Percentiles rank a stretch among this genome's conserved stretches.
These are phyloP conservation scores for Nymphaea thermarum DNA, from an alignment of 164 flowering plant genomes.

Conservation along the genomic window DNA sequence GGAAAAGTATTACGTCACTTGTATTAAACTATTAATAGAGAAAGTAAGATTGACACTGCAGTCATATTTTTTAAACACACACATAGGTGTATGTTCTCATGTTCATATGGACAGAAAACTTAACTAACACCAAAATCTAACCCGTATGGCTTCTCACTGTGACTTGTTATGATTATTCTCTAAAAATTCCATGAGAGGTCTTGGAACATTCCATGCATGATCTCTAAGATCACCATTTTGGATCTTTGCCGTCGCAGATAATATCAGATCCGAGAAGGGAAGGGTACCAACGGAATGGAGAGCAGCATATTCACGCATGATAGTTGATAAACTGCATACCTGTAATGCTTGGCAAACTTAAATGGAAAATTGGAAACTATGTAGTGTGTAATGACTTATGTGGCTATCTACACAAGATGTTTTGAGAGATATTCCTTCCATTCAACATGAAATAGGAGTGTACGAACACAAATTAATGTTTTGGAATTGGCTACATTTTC, in stretches of 20 bases:
- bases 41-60: neutral
- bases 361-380: neutral
- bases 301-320: slow-evolving; percentile 76
- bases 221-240: slow-evolving; percentile 20
- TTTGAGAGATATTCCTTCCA: no score
- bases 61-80: neutral
- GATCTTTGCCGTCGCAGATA: slow-evolving; percentile 38
- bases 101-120: neutral
- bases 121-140: slow-evolving; percentile 19
- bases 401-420: no score
- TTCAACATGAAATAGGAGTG: no score
- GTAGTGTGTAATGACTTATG: no score
- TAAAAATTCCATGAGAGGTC: slow-evolving; percentile 45
- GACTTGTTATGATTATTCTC: slow-evolving; percentile 58
- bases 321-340: slow-evolving; percentile 91
- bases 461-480: no score
- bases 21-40: neutral
- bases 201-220: slow-evolving; percentile 64
- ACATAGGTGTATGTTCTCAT: neutral
- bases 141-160: slow-evolving; percentile 67
- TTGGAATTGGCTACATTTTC: no score
- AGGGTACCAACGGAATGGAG: slow-evolving; percentile 51
- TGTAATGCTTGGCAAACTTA: slow-evolving; percentile 15
- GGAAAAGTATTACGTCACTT: neutral
- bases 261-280: slow-evolving; percentile 70